phyloP scores from a whole-genome alignment of 331 rosid species.

The Acacia concinna region DNA sequence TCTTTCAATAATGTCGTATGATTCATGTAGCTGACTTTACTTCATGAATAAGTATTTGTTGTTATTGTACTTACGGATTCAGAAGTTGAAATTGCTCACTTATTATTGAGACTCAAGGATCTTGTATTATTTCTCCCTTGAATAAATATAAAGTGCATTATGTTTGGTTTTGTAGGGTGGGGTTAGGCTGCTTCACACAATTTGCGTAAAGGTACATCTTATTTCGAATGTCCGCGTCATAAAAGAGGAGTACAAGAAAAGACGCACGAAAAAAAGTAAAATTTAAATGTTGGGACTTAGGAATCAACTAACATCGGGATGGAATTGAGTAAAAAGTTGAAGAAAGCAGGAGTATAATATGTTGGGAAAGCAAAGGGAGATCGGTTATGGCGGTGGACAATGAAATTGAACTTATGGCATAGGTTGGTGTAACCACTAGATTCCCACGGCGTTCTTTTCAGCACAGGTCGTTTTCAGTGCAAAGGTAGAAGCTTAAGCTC shows the following conservation, averaged over 20 bases:
- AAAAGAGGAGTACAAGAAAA: not conserved
- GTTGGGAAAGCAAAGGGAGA: not conserved
- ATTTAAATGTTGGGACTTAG: not conserved
- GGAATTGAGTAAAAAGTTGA: not conserved
- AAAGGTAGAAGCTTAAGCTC: not conserved
- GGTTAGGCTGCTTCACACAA: not conserved
- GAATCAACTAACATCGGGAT: not conserved
- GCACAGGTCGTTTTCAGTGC: constrained; percentile 8
- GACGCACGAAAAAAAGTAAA: not conserved
- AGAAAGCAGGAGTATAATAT: not conserved
- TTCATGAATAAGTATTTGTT: too few species aligned
- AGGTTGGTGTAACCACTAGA: constrained; percentile 20
- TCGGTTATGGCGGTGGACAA: not conserved
- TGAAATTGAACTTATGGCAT: not conserved
- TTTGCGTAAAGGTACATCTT: not conserved
- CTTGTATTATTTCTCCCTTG: not conserved
- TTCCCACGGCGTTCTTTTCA: not conserved
- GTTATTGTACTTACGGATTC: too few species aligned
- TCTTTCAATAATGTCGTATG: too few species aligned
- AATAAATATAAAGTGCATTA: not conserved
- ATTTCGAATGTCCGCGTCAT: not conserved
- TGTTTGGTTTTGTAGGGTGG: not conserved
- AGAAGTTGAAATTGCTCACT: not conserved
- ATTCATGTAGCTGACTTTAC: accelerated
- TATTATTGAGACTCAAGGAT: too few species aligned